phyloP scores from a whole-genome alignment of 2,329 filamentous ascomycete genomes.

The Colletotrichum sp. region DNA sequence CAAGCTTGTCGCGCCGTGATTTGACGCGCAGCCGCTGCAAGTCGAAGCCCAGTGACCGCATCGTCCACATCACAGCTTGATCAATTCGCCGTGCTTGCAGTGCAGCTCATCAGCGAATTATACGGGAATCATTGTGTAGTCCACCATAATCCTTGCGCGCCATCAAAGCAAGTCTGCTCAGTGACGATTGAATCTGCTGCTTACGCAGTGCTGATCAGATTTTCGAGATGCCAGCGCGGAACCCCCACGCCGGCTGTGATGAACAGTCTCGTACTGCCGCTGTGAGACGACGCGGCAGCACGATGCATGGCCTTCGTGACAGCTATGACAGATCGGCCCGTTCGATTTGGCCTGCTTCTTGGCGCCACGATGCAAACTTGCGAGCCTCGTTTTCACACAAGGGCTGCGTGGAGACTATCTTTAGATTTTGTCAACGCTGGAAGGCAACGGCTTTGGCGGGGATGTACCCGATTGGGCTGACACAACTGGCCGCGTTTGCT shows the following conservation, averaged over 20 bases:
- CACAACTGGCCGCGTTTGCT: background rate
- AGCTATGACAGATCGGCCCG: background rate
- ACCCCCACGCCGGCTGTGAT: background rate
- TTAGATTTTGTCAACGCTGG: background rate
- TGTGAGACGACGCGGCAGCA: background rate
- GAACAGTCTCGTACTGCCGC: background rate
- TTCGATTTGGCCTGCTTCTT: background rate
- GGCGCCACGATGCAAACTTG: background rate
- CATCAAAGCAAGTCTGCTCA: background rate
- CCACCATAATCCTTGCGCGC: background rate
- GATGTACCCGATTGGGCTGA: constrained; percentile 11
- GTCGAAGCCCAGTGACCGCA: background rate
- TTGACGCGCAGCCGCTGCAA: background rate
- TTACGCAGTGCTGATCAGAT: background rate
- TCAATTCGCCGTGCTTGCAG: background rate
- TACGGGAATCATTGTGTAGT: background rate
- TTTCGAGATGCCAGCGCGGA: background rate
- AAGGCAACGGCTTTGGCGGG: background rate
- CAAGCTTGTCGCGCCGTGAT: background rate
- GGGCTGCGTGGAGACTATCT: background rate
- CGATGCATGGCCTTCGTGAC: background rate
- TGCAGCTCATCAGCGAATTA: background rate
- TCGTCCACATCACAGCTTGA: background rate
- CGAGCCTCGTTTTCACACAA: background rate
- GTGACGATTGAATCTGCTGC: background rate